Evolutionary conservation across 805 yeast species (phyloP), one percentile per base, ranked within the genome.

Genomic region (Yamadazyma laniorum): DNA sequence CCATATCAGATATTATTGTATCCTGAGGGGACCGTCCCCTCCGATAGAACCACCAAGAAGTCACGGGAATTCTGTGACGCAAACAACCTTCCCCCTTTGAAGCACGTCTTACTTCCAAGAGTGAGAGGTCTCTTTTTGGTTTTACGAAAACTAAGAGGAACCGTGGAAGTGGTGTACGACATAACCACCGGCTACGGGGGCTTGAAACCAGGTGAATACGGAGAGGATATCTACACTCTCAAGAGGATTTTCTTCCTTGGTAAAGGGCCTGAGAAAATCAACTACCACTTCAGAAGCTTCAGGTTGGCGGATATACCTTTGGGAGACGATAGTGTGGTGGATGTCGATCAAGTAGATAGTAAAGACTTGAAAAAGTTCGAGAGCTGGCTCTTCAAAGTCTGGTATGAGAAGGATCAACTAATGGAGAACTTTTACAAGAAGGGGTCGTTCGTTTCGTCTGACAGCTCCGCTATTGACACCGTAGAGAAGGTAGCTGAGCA

Each of bases 1-100:
- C 71, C 71, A 4, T 80, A 82, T 45, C 79, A 83, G 71, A 58
- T 93, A 32, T 62, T 90, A 16, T 59, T 93, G 18, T 93, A 84
- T 62, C 99, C 99, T 1, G 99, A 93, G 59, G 99, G 99, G 4
- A 93, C 99, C 0, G 93, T 88, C 42, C 63, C 85, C 38, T 80
- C 93, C 26, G 70, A 69, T 4, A 73, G 77, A 43, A 87, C 96
- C 2, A 70, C 77, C 33, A 62, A 51, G 3, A 75, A 76, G 41
- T 78, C 90, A 6, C 68, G 66, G 13, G 67, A 56, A 6, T 93
- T 67, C 60, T 83, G 88, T 15, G 61, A 57, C 5, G 75, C 80
- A 45, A 54, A 70, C 17, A 72, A 69, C 4, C 65, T 64, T 25
- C 69, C 75, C 6, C 65, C 71, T 1, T 68, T 82, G 47, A 68